phyloP scores from a whole-genome alignment of 2,329 filamentous ascomycete species.

The Ceratocystis lukuohia region DNA sequence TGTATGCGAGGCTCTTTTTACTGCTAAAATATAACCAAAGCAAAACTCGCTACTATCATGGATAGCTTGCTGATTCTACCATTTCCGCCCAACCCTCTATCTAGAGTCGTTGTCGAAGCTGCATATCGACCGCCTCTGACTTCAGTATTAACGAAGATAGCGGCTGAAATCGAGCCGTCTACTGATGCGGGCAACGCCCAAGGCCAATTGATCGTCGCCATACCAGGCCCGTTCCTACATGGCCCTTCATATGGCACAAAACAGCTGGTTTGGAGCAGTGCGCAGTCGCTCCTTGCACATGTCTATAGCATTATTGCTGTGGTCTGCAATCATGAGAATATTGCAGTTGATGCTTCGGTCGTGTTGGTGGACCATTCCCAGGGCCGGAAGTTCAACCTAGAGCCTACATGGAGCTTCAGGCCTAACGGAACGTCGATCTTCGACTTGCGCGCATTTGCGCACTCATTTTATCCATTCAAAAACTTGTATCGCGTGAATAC shows the following conservation, averaged over 20 bases:
- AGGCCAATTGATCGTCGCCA: constrained; percentile 36
- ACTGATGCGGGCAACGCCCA: constrained; percentile 15
- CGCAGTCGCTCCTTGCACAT: constrained; percentile 60
- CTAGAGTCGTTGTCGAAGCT: constrained; percentile 37
- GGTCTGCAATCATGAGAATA: constrained; percentile 50
- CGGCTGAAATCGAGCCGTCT: constrained; percentile 21
- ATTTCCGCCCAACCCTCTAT: constrained; percentile 44
- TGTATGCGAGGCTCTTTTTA: background rate
- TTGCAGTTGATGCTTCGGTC: constrained; percentile 53
- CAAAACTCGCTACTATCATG: background rate
- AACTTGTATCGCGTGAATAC: constrained; percentile 52
- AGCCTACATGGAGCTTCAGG: constrained; percentile 29
- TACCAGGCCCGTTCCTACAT: constrained; percentile 49
- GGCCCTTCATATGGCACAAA: constrained; percentile 35
- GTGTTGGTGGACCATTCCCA: constrained; percentile 54
- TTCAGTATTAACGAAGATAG: constrained; percentile 35
- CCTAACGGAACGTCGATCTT: constrained; percentile 35
- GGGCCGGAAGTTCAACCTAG: constrained; percentile 25
- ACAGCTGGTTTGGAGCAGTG: constrained; percentile 48
- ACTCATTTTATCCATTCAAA: constrained; percentile 46
- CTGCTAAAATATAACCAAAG: background rate
- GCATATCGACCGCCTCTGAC: constrained; percentile 49
- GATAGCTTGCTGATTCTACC: constrained; percentile 45
- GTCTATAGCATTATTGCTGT: constrained; percentile 67
- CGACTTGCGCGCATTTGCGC: constrained; percentile 40